Evolutionary conservation across 306 rosid genomes (phyloP), one percentile per base, ranked within the genome.

Genomic region (Trifolium fragiferum): DNA sequence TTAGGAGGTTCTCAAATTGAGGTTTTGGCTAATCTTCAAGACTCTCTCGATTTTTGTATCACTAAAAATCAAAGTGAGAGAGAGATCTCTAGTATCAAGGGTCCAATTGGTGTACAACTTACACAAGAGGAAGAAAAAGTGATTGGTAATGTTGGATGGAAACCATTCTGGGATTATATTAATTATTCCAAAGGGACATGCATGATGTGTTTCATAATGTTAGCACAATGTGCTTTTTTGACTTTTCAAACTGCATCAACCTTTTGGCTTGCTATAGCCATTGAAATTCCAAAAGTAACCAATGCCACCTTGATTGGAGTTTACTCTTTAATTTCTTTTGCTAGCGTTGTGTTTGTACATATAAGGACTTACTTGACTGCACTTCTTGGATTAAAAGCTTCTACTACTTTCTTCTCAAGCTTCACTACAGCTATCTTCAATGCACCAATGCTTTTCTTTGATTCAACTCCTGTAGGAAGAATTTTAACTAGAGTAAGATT

Each of bases 401-500:
- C 98, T 2, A 75, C 71, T 44, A 76, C 95, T 47, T 89, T 93
- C 80, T 50, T 50, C 12, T 50, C 57, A 16, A 50, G 57, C 23
- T 50, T 50, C 23, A 50, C 57, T 16, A 50, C 23, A 50, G 10
- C 57, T 50, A 50, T 50, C 5, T 50, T 50, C 5, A 50, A 50
- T 16, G 57, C 57, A 2, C 57, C 57, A 8, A 50, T 50, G 57
- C 11, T 15, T 16, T 50, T 50, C 5, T 50, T 50, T 50, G 57
- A 50, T 50, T 50, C 57, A 50, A 50, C 57, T 50, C 57, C 57
- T 16, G 57, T 50, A 0, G 57, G 57, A 50, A 50, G 57, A 67
- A 90, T 93, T 84, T 84, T 89, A 73, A 93, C 91, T 49, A 78
- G 93, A 53, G 95, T 93, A 76, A 80, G 96, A 78, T 49, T 51